Evolutionary conservation across 2,329 filamentous ascomycete genomes (phyloP).

Genomic region (Hypoxylon sp.): DNA sequence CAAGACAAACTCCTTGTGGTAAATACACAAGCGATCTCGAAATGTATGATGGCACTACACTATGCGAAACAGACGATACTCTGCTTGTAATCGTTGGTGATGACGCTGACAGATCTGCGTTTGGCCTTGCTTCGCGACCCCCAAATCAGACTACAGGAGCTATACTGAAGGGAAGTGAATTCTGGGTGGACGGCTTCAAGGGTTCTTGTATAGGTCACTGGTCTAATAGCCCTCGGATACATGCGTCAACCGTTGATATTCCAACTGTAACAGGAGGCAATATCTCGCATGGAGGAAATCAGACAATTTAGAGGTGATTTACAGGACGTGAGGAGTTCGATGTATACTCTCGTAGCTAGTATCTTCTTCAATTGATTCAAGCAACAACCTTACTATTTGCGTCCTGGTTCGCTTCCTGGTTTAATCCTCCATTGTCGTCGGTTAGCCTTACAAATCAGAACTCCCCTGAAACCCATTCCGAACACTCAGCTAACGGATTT

Average conservation of each 20-base stretch:
- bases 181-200: background rate
- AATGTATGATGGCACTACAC: no score
- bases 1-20: conserved; percentile 43
- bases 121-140: no score
- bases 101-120: no score
- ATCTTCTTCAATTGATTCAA: background rate
- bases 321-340: no score
- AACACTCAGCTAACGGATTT: background rate
- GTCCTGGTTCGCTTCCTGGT: background rate
- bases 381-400: background rate
- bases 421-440: background rate
- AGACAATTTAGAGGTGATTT: background rate
- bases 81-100: no score
- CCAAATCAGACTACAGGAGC: no score
- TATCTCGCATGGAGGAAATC: background rate
- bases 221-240: background rate
- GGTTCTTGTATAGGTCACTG: background rate
- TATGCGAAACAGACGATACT: no score
- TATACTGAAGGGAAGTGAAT: background rate
- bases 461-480: background rate
- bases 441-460: conserved; percentile 1
- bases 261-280: background rate
- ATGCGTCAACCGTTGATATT: background rate
- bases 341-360: background rate
- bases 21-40: conserved; percentile 39